Conservation (phyloP, 176 grass and related monocot genomes). For the Zizania latifolia region DNA sequence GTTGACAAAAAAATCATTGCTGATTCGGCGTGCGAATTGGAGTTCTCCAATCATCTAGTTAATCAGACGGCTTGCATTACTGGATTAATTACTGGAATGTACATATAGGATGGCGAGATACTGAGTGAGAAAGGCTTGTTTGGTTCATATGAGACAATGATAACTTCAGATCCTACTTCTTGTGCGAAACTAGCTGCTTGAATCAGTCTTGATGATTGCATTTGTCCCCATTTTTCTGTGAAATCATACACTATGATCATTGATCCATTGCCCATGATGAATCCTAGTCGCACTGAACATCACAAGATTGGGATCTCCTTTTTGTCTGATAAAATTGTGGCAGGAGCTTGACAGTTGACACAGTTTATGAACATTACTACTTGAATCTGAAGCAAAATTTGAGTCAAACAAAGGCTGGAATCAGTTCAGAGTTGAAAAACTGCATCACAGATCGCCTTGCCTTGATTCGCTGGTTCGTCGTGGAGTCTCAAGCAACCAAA, state of each 20-base stretch:
- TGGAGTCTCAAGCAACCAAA: neutral
- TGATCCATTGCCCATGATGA: neutral
- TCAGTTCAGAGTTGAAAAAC: neutral
- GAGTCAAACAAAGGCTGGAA: neutral
- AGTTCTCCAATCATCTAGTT: neutral
- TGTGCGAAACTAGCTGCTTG: neutral
- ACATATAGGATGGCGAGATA: conserved; percentile 32
- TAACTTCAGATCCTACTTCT: neutral
- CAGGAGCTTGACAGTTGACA: too few relatives aligned
- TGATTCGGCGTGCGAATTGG: conserved; percentile 30
- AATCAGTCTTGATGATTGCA: neutral
- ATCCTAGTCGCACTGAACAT: neutral
- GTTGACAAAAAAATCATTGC: neutral
- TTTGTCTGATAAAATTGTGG: neutral
- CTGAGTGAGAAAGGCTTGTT: conserved; percentile 6
- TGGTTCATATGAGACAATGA: neutral
- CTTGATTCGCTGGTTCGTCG: neutral
- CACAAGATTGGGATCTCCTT: neutral
- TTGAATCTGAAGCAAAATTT: neutral
- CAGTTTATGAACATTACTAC: too few relatives aligned
- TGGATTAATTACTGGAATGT: conserved; percentile 30
- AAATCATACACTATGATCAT: neutral
- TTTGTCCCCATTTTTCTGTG: neutral
- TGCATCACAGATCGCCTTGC: neutral
- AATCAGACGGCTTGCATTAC: neutral